Base-by-base conservation (phyloP, 148 eudicot genomes). In the Fagopyrum tataricum region DNA sequence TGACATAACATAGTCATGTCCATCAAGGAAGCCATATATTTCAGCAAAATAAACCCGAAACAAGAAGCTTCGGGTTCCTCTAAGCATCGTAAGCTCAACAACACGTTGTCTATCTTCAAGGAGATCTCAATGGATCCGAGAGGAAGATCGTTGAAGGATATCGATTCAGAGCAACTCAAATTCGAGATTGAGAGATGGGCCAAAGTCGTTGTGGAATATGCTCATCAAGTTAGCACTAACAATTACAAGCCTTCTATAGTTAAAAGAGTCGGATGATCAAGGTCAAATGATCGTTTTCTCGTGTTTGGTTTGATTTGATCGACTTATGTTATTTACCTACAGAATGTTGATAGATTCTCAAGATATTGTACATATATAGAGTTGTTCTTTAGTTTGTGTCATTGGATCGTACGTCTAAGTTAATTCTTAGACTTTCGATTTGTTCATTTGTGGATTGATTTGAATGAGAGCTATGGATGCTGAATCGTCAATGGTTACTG, bases 151-250 rank as follows among this genome's bases (percentile, higher is more conserved):
- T 41, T 85, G 56, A 77, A 82, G 62, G 78, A 72, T 39, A 74
- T 84, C 48, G 87, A 88, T 77, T 85, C 87, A 8, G 69, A 49
- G 75, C 81, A 68, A 84, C 79, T 91, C 56, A 88, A 88, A 72
- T 67, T 64, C 0, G 84, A 82, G 41, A 87, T 91, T 67, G 79
- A 76, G 78, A 87, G 77, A 78, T 88, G 93, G 97, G 97, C 97
- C 20, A 85, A 83, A 52, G 85, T 82, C 18, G 93, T 85, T 51
- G 93, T 78, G 37, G 70, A 75, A 26, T 89, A 91, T 66, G 91
- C 97, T 64, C 81, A 88, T 11, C 69, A 61, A 24, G 69, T 64
- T 20, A 37, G 20, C n/a, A n/a, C n/a, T n/a, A 37, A 39, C 18
- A 14, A 37, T n/a, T n/a, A n/a, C n/a, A n/a, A n/a, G n/a, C n/a